Conservation (phyloP, 2,329 filamentous ascomycete species). For the Myriosclerotinia scirpicola region DNA sequence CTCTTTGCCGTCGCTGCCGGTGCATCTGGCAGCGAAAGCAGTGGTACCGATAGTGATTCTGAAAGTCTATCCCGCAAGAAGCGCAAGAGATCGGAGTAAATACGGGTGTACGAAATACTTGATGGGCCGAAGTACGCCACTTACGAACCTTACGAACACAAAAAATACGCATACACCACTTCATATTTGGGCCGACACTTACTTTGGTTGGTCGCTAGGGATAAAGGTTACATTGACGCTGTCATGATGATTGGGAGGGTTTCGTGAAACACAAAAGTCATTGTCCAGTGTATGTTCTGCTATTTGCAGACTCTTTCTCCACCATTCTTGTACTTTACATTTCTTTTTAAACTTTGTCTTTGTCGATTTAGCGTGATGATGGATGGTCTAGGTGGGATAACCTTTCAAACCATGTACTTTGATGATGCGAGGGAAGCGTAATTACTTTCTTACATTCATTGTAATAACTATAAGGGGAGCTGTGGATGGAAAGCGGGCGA, state of each 20-base stretch:
- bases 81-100: conserved; percentile 69
- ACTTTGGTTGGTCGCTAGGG: conserved; percentile 34
- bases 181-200: conserved; percentile 35
- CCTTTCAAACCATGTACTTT: conserved; percentile 28
- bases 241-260: conserved; percentile 37
- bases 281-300: conserved; percentile 33
- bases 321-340: conserved; percentile 40
- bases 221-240: conserved; percentile 36
- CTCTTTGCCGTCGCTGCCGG: conserved; percentile 80
- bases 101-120: conserved; percentile 21
- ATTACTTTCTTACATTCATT: conserved; percentile 39
- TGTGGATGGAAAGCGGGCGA: conserved; percentile 36
- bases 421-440: conserved; percentile 25
- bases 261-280: conserved; percentile 35
- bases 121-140: conserved; percentile 33
- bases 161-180: conserved; percentile 32
- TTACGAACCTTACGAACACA: conserved; percentile 37
- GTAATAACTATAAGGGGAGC: conserved; percentile 35
- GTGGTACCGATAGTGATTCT: conserved; percentile 52
- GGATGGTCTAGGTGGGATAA: conserved; percentile 29
- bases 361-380: conserved; percentile 42
- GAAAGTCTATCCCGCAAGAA: conserved; percentile 62
- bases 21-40: conserved; percentile 64
- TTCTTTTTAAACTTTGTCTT: conserved; percentile 33
- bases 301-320: conserved; percentile 26